These are phyloP conservation scores for Arthrobotrys entomopaga DNA, from an alignment of 2,329 filamentous ascomycete genomes.

Conservation along the genomic window DNA sequence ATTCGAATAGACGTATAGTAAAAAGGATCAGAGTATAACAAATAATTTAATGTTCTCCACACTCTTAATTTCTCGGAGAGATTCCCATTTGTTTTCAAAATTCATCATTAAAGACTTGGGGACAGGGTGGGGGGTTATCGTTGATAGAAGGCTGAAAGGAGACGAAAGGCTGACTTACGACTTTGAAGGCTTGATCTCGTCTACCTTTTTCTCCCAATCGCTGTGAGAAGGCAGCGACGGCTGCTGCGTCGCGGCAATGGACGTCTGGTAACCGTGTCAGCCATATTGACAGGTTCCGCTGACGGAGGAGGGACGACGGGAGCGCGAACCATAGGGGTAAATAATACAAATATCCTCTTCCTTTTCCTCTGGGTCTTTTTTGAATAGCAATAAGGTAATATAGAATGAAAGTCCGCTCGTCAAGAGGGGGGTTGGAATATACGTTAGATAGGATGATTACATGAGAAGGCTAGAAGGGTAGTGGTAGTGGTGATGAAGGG, in stretches of 20 bases:
- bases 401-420: conserved; percentile 13
- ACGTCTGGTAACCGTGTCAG: conserved; percentile 57
- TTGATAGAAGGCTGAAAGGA: conserved; percentile 5
- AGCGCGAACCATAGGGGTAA: conserved; percentile 53
- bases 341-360: conserved; percentile 24
- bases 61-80: conserved; percentile 91
- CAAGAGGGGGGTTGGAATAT: no score
- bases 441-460: conserved; percentile 28
- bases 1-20: conserved; percentile 52
- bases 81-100: conserved; percentile 97
- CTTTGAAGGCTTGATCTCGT: conserved; percentile 86
- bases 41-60: conserved; percentile 75
- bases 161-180: conserved; percentile 71
- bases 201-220: conserved; percentile 81
- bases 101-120: conserved; percentile 73
- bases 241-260: conserved; percentile 56
- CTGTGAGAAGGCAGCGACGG: conserved; percentile 35
- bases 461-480: conserved; percentile 45
- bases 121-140: conserved; percentile 57
- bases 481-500: no score
- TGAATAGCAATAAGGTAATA: neutral
- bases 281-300: conserved; percentile 54
- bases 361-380: conserved; percentile 15
- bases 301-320: conserved; percentile 51
- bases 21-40: conserved; percentile 74